Percentiles rank a stretch among this genome's conserved stretches.
Conservation (phyloP, 2,329 filamentous ascomycete genomes). For the Xylariomycetidae sp. region DNA sequence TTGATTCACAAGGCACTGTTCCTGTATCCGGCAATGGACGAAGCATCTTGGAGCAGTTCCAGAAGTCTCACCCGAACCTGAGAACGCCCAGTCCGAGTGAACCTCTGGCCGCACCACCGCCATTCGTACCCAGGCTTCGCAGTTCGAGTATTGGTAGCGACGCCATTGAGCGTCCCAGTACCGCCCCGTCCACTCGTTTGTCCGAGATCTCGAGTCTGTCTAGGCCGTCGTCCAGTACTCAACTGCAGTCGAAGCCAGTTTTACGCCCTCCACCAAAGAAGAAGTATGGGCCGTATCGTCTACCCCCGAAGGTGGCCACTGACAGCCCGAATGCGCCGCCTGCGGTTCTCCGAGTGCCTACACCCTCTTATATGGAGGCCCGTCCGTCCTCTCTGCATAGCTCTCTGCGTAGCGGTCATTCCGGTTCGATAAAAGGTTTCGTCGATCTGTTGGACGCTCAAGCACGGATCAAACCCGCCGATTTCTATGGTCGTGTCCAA, state of each 20-base stretch:
- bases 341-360: slow-evolving; percentile 11
- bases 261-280: slow-evolving; percentile 16
- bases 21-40: slow-evolving; percentile 36
- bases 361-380: slow-evolving; percentile 15
- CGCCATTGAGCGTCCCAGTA: slow-evolving; percentile 29
- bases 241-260: slow-evolving; percentile 4
- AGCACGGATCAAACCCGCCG: slow-evolving; percentile 41
- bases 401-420: slow-evolving; percentile 28
- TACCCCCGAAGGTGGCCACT: slow-evolving; percentile 17
- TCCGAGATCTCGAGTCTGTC: slow-evolving; percentile 6
- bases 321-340: slow-evolving; percentile 5
- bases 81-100: slow-evolving; percentile 18
- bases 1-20: slow-evolving; percentile 28
- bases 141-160: slow-evolving; percentile 19
- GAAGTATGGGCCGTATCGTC: slow-evolving; percentile 20
- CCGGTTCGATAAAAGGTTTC: slow-evolving; percentile 23
- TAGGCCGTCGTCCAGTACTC: slow-evolving; percentile 11
- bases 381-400: slow-evolving; percentile 24
- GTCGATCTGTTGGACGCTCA: slow-evolving; percentile 55
- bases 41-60: slow-evolving; percentile 30
- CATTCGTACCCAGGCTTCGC: slow-evolving; percentile 24
- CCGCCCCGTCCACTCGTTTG: slow-evolving; percentile 23
- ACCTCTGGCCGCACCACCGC: slow-evolving; percentile 22
- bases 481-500: slow-evolving; percentile 43
- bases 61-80: slow-evolving; percentile 26